These are phyloP conservation scores for Chalciporus pseudorubinellus DNA, from an alignment of 768 basidiomycete genomes.

Conservation along the genomic window DNA sequence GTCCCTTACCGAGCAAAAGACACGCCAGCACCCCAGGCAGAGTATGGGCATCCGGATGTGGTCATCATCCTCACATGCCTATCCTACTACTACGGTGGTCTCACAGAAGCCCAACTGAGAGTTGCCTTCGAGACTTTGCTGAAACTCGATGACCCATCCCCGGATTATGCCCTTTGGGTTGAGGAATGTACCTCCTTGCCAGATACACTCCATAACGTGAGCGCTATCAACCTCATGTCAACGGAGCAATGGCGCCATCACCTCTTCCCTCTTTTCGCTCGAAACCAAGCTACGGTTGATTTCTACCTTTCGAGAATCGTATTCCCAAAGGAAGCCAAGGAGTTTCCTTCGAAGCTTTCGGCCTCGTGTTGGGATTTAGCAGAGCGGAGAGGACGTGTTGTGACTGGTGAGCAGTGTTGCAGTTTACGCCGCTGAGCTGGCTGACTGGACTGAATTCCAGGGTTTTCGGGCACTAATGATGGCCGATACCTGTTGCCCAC, in stretches of 20 bases:
- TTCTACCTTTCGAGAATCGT: constrained; percentile 31
- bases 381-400: constrained; percentile 5
- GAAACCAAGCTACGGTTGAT: constrained; percentile 26
- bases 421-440: background rate
- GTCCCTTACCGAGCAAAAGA: constrained; percentile 1
- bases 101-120: background rate
- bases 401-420: constrained; percentile 4
- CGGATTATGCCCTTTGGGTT: constrained; percentile 30
- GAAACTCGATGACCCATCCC: constrained; percentile 24
- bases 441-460: constrained; percentile 3
- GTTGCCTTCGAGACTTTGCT: constrained; percentile 2
- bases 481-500: constrained; percentile 34
- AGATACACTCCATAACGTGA: constrained; percentile 7
- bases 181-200: constrained; percentile 9
- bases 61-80: too few species aligned
- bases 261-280: constrained; percentile 21
- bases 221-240: constrained; percentile 25
- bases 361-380: constrained; percentile 34
- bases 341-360: constrained; percentile 28
- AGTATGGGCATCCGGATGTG: background rate
- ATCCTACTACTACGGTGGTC: too few species aligned
- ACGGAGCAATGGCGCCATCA: constrained; percentile 7
- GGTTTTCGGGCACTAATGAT: constrained; percentile 39
- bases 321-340: constrained; percentile 32
- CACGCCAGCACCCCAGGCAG: background rate